phyloP scores from a whole-genome alignment of 306 rosid genomes.

The Begonia masoniana region DNA sequence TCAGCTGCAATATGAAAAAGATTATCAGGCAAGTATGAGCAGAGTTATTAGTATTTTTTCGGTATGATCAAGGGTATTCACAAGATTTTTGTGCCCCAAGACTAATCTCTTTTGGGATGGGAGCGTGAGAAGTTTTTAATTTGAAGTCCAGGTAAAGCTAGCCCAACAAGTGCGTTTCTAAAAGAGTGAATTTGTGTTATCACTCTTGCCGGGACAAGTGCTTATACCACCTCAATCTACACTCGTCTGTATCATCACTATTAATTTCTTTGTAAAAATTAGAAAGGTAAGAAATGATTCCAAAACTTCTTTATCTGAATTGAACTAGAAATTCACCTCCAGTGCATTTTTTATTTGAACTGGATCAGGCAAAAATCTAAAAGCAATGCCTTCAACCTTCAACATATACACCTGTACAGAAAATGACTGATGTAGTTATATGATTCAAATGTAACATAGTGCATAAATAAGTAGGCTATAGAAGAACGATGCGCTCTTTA shows the following conservation, averaged over 20 bases:
- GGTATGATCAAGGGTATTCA: too few relatives aligned
- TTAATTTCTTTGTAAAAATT: not conserved
- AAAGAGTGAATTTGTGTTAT: too few relatives aligned
- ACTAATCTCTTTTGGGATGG: too few relatives aligned
- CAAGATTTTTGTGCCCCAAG: too few relatives aligned
- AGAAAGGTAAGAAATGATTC: not conserved
- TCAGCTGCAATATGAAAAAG: conserved; percentile 34
- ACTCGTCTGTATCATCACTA: not conserved
- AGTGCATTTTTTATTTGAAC: conserved; percentile 82
- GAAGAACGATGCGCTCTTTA: not conserved
- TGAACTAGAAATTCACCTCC: conserved; percentile 45
- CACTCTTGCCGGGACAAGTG: too few relatives aligned
- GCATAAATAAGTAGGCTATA: not conserved
- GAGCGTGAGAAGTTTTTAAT: too few relatives aligned
- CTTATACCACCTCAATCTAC: too few relatives aligned
- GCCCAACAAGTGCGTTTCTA: too few relatives aligned
- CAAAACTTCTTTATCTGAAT: too few relatives aligned
- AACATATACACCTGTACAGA: conserved; percentile 65
- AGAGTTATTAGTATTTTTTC: too few relatives aligned
- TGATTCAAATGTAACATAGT: conserved; percentile 3
- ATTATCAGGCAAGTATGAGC: too few relatives aligned
- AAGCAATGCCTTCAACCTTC: conserved; percentile 98
- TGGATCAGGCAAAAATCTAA: conserved; percentile 90
- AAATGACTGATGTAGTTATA: not conserved
- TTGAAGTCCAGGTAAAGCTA: too few relatives aligned